Base-by-base conservation (phyloP, 805 yeast species). In the Dipodascopsis tothii region DNA sequence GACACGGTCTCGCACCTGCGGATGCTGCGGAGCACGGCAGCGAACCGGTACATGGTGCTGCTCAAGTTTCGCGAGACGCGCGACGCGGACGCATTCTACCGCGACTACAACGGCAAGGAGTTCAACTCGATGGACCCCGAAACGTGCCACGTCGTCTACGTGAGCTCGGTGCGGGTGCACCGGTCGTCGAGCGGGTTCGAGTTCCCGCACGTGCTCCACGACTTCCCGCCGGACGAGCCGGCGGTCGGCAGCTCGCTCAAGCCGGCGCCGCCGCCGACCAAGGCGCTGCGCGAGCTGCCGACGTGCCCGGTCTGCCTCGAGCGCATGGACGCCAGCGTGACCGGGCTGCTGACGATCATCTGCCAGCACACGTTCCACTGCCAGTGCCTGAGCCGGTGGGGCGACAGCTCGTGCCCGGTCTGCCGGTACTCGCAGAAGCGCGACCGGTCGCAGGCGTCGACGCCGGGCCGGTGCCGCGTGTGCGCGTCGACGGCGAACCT, bases 321-420 rank as follows among this genome's bases (percentile, higher is more conserved):
- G 56, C 68, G 94, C 47, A 79, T 87, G 81, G 96, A 87, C 58
- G 70, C 87, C 1, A 75, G 74, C 19, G 68, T 82, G 3, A 78
- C 94, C 0, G 96, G 96, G 0, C 67, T 87, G 7, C 65, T 86
- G 4, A 88, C 96, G 0, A 87, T 84, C 27, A 87, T 92, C 2
- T 88, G 96, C 51, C 95, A 85, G 59, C 96, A 87, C 60, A 84
- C 95, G 0, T 87, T 85, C 62, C 96, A 87, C 61, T 87, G 95
- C 54, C 82, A 76, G 54, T 88, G 96, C 59, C 68, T 87, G 40
- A 78, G 85, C 37, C 83, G 81, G 61, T 87, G 96, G 96, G 76
- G 75, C 44, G 95, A 86, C 33, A 45, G 41, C 25, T 76, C 84
- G 21, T 87, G 96, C 59, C 96, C 96, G 0, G 88, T 87, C 2